Conservation (phyloP, 2,329 filamentous ascomycete species). For the Byssochlamys sp. region DNA sequence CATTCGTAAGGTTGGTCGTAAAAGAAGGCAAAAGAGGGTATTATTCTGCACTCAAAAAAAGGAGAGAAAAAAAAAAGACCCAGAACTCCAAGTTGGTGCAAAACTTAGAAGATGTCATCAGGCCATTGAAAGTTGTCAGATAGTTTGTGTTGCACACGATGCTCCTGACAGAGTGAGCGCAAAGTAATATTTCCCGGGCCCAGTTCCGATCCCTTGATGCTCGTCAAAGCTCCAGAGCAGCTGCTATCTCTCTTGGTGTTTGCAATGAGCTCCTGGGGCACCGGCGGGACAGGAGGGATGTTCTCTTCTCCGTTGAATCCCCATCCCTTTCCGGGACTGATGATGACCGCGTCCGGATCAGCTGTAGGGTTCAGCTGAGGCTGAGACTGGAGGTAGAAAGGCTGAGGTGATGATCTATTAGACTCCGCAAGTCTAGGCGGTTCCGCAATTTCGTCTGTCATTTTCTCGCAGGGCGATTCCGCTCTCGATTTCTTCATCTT, state of each 20-base stretch:
- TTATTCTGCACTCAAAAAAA: neutral
- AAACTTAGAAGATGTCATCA: slow-evolving; percentile 33
- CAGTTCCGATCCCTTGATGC: slow-evolving; percentile 5
- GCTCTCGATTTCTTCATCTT: slow-evolving; percentile 8
- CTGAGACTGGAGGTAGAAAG: slow-evolving; percentile 15
- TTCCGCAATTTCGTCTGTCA: neutral
- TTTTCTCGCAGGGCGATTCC: slow-evolving; percentile 3
- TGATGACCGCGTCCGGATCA: neutral
- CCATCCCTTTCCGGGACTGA: slow-evolving; percentile 1
- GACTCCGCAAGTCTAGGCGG: neutral
- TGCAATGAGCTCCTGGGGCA: slow-evolving; percentile 25
- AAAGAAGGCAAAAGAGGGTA: neutral
- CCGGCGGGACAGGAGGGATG: slow-evolving; percentile 32
- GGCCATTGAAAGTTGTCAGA: slow-evolving; percentile 33
- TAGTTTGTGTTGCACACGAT: neutral
- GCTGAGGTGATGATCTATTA: neutral
- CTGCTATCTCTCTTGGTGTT: slow-evolving; percentile 18
- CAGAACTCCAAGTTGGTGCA: neutral
- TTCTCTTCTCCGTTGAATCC: slow-evolving; percentile 16
- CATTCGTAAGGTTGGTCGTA: neutral
- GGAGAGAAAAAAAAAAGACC: neutral
- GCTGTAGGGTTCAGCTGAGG: slow-evolving; percentile 10
- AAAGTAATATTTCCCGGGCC: neutral
- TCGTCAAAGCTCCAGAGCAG: slow-evolving; percentile 14
- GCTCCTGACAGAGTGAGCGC: neutral